These are phyloP conservation scores for Shiraia sp. DNA, from an alignment of 2,329 filamentous ascomycete species.

Conservation along the genomic window DNA sequence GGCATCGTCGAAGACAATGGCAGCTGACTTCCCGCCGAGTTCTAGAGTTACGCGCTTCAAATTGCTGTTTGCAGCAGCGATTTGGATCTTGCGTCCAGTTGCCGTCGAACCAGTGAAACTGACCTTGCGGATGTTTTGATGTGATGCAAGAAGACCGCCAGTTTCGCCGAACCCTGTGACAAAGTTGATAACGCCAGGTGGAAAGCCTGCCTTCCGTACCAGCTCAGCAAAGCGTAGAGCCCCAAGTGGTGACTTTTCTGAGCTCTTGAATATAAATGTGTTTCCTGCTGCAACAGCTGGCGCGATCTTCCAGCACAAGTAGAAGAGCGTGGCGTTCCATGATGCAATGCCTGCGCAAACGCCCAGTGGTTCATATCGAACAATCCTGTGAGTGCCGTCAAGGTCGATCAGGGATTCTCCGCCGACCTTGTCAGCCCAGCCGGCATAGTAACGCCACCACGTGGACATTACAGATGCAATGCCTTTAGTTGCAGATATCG, in stretches of 20 bases:
- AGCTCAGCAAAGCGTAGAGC: constrained; percentile 11
- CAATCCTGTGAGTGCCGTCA: constrained; percentile 67
- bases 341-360: constrained; percentile 75
- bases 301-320: constrained; percentile 71
- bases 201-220: constrained; percentile 46
- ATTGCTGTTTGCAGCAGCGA: constrained; percentile 35
- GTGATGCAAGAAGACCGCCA: constrained; percentile 47
- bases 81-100: constrained; percentile 28
- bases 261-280: constrained; percentile 54
- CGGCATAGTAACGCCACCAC: not conserved
- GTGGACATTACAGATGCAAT: not conserved
- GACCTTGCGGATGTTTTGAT: constrained; percentile 35
- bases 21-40: constrained; percentile 50
- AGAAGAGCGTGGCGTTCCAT: constrained; percentile 77
- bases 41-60: constrained; percentile 52
- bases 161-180: constrained; percentile 32
- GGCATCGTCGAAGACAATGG: constrained; percentile 49
- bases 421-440: constrained; percentile 55
- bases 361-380: constrained; percentile 69
- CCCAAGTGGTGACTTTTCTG: constrained; percentile 56
- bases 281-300: constrained; percentile 26
- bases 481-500: not conserved
- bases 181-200: constrained; percentile 50
- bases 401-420: constrained; percentile 67
- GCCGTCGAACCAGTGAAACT: constrained; percentile 38